Evolutionary conservation across 176 grass and related monocot species (phyloP), one percentile per base, ranked within the genome.

Genomic region (Rhynchospora breviuscula): DNA sequence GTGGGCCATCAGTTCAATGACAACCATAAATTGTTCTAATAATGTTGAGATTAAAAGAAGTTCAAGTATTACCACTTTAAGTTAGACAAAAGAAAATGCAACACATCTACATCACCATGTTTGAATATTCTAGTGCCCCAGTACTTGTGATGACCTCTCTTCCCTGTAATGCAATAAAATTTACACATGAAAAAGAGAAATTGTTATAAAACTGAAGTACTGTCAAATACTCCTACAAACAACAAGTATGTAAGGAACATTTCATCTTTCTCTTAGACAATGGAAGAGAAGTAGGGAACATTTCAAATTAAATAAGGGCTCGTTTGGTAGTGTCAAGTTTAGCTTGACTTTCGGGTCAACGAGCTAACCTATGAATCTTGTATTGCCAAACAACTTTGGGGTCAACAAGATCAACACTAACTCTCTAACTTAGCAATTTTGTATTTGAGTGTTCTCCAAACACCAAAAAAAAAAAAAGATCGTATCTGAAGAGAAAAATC

Each of bases 121-220:
- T 87, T 98, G 83, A 98, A 98, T 83, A 98, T 94, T 86, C 92
- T 98, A 53, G 95, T 93, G 57, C 95, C 95, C 95, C 92, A 98
- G 63, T 93, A 91, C 84, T 98, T 98, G 77, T 98, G 95, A 81
- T 98, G 87, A 57, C 95, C 95, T 89, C 95, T 81, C 89, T 98
- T 98, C 62, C 95, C 94, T 97, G 58, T 40, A 70, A 91, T 81
- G 17, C 67, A 63, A 81, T 64, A 72, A 45, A 60, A 86, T 67
- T 45, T 46, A 70, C 45, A 17, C 13, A 46, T 70, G 17, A 70
- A 26, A 53, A 76, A 76, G 46, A 49, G 12, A 56, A 54, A 76
- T 29, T 52, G 53, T 8, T 76, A 48, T 29, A 25, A 76, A 54
- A 76, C 48, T 48, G 13, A 76, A 15, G 21, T 53, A 75, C 8